Percentiles rank a stretch among this genome's conserved stretches.
Conservation (phyloP, 2,329 filamentous ascomycete genomes). For the Samsoniella hepiali region DNA sequence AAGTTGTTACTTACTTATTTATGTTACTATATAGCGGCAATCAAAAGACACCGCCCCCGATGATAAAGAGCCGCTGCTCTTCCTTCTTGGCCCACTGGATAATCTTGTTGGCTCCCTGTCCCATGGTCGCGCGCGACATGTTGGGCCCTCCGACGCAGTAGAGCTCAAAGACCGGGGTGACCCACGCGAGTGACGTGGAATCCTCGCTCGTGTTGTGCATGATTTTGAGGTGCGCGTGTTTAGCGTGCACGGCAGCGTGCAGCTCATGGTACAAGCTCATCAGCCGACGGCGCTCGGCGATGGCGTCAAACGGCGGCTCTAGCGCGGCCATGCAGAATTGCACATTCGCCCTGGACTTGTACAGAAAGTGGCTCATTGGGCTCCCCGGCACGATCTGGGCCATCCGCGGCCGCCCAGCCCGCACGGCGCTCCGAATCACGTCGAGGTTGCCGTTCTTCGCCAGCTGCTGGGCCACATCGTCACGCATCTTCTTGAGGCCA, state of each 20-base stretch:
- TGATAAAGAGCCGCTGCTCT: constrained; percentile 92
- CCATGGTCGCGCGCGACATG: constrained; percentile 61
- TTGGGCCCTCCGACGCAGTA: constrained; percentile 89
- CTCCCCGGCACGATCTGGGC: constrained; percentile 77
- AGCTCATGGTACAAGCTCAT: constrained; percentile 83
- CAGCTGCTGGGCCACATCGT: constrained; percentile 64
- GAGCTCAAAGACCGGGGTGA: constrained; percentile 86
- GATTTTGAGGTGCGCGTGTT: constrained; percentile 80
- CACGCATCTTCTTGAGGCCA: constrained; percentile 71
- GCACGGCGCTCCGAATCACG: constrained; percentile 69
- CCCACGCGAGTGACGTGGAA: constrained; percentile 81
- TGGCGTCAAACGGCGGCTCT: constrained; percentile 59
- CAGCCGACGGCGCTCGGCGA: constrained; percentile 64
- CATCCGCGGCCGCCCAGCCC: constrained; percentile 65
- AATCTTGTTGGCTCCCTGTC: constrained; percentile 82
- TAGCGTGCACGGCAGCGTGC: constrained; percentile 80
- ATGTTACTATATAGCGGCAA: background rate
- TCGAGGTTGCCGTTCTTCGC: constrained; percentile 71
- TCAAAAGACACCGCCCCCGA: constrained; percentile 86
- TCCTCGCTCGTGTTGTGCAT: constrained; percentile 75
- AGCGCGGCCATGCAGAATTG: constrained; percentile 92
- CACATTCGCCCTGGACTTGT: constrained; percentile 91
- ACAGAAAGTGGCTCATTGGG: constrained; percentile 85
- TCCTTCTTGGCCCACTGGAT: constrained; percentile 89
- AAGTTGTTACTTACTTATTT: background rate